These are phyloP conservation scores for Wickerhamiella spandovensis DNA, from an alignment of 805 yeast genomes.

Conservation along the genomic window DNA sequence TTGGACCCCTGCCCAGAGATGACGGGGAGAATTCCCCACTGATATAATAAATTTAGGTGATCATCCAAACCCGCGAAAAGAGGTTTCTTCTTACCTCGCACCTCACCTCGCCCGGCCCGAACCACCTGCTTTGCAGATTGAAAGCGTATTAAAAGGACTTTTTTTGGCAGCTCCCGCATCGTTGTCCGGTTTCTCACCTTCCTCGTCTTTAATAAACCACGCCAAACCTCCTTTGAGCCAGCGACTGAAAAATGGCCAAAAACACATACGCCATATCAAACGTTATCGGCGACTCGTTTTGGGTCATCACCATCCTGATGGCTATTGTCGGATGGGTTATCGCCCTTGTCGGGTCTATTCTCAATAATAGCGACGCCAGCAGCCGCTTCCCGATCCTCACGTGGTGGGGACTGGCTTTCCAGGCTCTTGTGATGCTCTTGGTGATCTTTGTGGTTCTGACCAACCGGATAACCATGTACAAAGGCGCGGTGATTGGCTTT, in stretches of 20 bases:
- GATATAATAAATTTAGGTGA: background rate
- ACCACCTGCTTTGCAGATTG: background rate
- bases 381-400: conserved; percentile 62
- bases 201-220: too few species aligned
- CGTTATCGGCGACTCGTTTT: conserved; percentile 73
- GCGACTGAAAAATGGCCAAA: background rate
- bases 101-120: background rate
- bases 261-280: conserved; percentile 23
- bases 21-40: background rate
- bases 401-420: conserved; percentile 93
- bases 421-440: conserved; percentile 47
- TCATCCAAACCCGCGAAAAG: background rate
- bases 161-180: too few species aligned
- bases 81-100: background rate
- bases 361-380: conserved; percentile 28
- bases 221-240: background rate
- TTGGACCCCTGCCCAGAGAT: background rate
- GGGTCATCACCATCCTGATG: conserved; percentile 64
- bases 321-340: conserved; percentile 73
- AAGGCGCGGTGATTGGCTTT: conserved; percentile 37
- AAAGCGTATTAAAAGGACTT: too few species aligned
- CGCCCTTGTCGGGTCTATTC: conserved; percentile 76
- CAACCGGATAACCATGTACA: conserved; percentile 58
- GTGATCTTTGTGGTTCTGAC: conserved; percentile 39
- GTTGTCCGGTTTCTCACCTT: too few species aligned